These are phyloP conservation scores for Eucalyptus tenuipes DNA, from an alignment of 345 rosid genomes.

Conservation along the genomic window DNA sequence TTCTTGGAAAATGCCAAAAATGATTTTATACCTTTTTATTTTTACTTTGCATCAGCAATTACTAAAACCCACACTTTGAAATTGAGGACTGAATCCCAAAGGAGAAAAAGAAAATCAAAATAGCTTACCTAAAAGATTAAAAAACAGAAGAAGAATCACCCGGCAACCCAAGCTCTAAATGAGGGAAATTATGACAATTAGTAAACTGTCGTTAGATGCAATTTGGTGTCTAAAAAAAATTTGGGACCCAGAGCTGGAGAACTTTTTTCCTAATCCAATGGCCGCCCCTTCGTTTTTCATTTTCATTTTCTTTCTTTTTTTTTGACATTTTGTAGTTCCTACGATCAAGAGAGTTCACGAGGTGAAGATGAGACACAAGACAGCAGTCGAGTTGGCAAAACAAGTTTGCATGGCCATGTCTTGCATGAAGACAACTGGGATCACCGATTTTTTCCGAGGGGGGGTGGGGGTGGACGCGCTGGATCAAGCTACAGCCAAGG, in stretches of 20 bases:
- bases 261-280: not conserved
- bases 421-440: fast-evolving
- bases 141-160: fast-evolving
- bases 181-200: not conserved
- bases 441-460: too few species aligned
- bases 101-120: too few species aligned
- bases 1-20: too few species aligned
- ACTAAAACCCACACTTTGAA: not conserved
- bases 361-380: too few species aligned
- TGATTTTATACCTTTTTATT: too few species aligned
- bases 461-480: fast-evolving
- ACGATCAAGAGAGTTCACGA: too few species aligned
- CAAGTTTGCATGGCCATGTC: too few species aligned
- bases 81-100: not conserved
- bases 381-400: too few species aligned
- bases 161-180: not conserved
- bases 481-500: too few species aligned
- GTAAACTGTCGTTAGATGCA: not conserved
- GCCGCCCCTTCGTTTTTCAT: not conserved
- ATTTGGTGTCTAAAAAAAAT: too few species aligned
- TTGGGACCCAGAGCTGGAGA: not conserved
- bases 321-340: too few species aligned
- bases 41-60: not conserved
- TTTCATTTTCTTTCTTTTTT: too few species aligned
- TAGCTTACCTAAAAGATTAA: not conserved